Evolutionary conservation across 768 basidiomycete genomes (phyloP), one percentile per base, ranked within the genome.

Genomic region (Clitopilus passeckerianus): DNA sequence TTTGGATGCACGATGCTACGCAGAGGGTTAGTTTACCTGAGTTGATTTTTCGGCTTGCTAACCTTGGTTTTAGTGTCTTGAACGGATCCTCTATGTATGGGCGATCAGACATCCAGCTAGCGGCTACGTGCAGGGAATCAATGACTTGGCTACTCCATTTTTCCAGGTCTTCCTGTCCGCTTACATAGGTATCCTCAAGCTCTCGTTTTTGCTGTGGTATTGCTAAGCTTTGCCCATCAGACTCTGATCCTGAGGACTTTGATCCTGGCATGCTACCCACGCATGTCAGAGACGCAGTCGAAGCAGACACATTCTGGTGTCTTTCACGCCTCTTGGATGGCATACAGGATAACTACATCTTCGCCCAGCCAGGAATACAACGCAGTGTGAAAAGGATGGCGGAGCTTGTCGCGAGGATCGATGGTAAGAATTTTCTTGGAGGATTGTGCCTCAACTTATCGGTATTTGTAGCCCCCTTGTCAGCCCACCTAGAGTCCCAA

Each of bases 291-390:
- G 84, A 86, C 57, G 96, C 96, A 5, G 78, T 98, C 57, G 97
- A 98, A 72, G 97, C 97, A 1, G 97, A 99, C 72, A 89, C 93
- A 15, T 99, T 98, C 70, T 98, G 96, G 97, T 98, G 97, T 73
- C 82, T 99, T 5, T 94, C 92, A 7, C 90, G 96, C 54, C 80
- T 98, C 27, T 79, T 98, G 24, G 95, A 98, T 67, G 97, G 96
- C 16, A 98, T 98, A 61, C 96, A 98, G 71, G 95, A 98, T 72
- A 98, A 99, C 68, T 99, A 99, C 66, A 98, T 96, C 61, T 90
- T 86, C 52, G 92, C 90, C 2, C 97, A 99, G 71, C 97, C 97
- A 12, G 97, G 97, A 1, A 98, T 99, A 60, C 93, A 95, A 66
- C 78, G 95, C 60, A 91, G 92, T 67, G 94, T 99, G 34, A 86